Evolutionary conservation across 768 basidiomycete genomes (phyloP), one percentile per base, ranked within the genome.

Genomic region (Hemileccinum rubropunctum): DNA sequence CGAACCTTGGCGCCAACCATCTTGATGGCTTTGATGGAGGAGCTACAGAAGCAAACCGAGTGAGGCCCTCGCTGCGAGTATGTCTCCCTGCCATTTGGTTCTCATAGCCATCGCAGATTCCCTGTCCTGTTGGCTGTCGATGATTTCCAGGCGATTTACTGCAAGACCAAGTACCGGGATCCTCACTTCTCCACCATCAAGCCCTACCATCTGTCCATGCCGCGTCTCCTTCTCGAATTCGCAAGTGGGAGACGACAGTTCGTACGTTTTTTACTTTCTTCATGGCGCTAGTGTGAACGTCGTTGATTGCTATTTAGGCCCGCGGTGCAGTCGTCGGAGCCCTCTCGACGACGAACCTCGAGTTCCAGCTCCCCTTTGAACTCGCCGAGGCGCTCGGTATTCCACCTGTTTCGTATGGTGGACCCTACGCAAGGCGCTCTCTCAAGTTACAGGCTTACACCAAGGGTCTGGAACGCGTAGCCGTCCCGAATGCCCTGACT

Each of bases 101-200:
- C 18, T 34, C 40, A 45, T 47, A 45, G 15, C 21, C 43, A 43
- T 18, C 46, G 10, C 51, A 93, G 91, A 38, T 72, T 76, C 59
- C 91, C 91, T 0, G 86, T 95, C 2, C 64, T 97, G 6, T 71
- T 95, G 27, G 93, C 92, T 0, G 74, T 95, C 1, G 94, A 97
- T 56, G 93, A 95, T 58, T 82, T 91, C 65, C 94, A 95, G 65
- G 77, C 90, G 0, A 67, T 97, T 21, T 92, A 89, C 60, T 73
- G 79, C 61, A 72, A 69, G 38, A 81, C 86, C 0, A 61, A 71
- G 23, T 95, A 95, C 69, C 80, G 82, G 21, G 84, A 90, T 49
- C 87, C 88, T 12, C 81, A 84, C 37, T 91, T 83, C 67, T 71
- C 73, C 7, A 61, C 72, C 10, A 81, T 95, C 47, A 80, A 84